Base-by-base conservation (phyloP, 305 asterid genomes). In the Solanum chacoense region DNA sequence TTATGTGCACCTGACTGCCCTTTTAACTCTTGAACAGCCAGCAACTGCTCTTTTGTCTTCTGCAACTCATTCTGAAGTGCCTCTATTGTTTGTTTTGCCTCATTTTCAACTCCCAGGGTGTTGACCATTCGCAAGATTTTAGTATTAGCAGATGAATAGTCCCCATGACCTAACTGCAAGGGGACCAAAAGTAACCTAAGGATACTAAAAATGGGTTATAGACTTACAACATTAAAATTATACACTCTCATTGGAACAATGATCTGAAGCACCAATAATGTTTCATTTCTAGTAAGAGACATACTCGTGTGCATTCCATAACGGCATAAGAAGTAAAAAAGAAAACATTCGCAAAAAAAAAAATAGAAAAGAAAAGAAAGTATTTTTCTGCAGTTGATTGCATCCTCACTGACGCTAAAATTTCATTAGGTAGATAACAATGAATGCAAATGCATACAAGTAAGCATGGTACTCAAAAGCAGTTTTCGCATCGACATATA, bases 101-200 rank as follows among this genome's bases (percentile, higher is more conserved):
- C 99, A 78, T 92, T 94, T 75, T 97, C 99, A 55, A 93, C 98
- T 45, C 95, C 95, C 84, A 97, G 94, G 90, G 98, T 97, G 92
- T 95, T 95, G 88, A 96, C 98, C 99, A 97, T 96, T 88, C 98
- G 97, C 85, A 97, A 90, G 90, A 97, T 98, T 93, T 97, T 97
- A 42, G 99, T 96, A 89, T 90, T 96, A 91, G 98, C 94, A 84
- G 99, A 92, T 89, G 99, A 95, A 95, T 93, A 97, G 91, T 96
- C 98, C 35, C 99, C 99, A 91, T 95, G 99, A 40, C 99, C 99
- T 90, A 97, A 91, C 99, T 97, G 94, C 91, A 94, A 87, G 85
- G 87, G 87, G 86, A 85, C 87, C 55, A 78, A 65, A 86, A 22
- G 75, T 59, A 32, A 87, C 71, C 31, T 59, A 59, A 59, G 75